These are phyloP conservation scores for Aspergillus pseudoterreus DNA, from an alignment of 2,329 filamentous ascomycete genomes.

Conservation along the genomic window DNA sequence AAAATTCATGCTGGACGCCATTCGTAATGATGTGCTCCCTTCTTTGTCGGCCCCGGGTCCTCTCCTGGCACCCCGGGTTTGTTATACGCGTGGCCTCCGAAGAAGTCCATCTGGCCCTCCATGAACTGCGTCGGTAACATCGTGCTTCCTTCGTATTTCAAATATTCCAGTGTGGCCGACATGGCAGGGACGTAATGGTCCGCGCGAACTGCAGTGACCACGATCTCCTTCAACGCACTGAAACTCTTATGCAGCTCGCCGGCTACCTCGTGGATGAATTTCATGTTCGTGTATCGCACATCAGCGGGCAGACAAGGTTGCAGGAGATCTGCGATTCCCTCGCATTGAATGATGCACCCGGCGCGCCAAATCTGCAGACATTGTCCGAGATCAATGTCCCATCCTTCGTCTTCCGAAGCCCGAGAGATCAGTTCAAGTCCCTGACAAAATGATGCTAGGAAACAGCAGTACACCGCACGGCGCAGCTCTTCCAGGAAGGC, in stretches of 20 bases:
- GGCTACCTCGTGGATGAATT: constrained; percentile 46
- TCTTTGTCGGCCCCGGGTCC: constrained; percentile 48
- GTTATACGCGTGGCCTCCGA: constrained; percentile 65
- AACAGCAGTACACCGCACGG: constrained; percentile 59
- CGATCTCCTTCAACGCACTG: constrained; percentile 52
- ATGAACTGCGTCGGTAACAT: constrained; percentile 65
- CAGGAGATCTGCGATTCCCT: constrained; percentile 61
- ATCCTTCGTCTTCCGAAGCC: constrained; percentile 56
- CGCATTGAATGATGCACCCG: constrained; percentile 68
- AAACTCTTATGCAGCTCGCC: constrained; percentile 52
- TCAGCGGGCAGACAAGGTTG: constrained; percentile 27
- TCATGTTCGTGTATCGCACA: constrained; percentile 33
- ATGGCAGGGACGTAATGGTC: constrained; percentile 61
- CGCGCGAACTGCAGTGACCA: constrained; percentile 51
- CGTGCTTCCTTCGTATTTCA: constrained; percentile 60
- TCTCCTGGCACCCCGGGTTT: constrained; percentile 48
- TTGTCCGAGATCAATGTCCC: constrained; percentile 46
- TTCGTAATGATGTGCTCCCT: constrained; percentile 61
- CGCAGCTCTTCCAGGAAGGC: constrained; percentile 56
- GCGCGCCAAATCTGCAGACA: constrained; percentile 60
- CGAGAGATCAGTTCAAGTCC: constrained; percentile 62
- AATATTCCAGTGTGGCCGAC: constrained; percentile 61
- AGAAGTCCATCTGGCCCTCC: constrained; percentile 69
- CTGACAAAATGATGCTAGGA: constrained; percentile 61
- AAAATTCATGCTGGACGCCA: constrained; percentile 44